phyloP scores from a whole-genome alignment of 2,329 filamentous ascomycete genomes.

The Cladosporium sp. region DNA sequence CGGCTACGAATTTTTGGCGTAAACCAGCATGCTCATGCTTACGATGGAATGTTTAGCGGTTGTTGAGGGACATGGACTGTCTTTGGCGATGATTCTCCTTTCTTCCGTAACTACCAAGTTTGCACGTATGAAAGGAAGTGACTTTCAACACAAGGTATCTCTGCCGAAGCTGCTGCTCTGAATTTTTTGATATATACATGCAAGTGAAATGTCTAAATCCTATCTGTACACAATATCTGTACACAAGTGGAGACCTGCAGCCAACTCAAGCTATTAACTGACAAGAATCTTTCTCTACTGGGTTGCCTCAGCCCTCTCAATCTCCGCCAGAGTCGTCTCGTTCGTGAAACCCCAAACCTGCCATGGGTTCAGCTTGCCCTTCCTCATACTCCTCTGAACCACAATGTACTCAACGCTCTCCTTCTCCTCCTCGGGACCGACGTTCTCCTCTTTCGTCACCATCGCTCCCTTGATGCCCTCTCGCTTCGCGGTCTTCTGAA shows the following conservation, averaged over 20 bases:
- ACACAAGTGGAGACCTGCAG: not conserved
- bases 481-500: slow-evolving; percentile 14
- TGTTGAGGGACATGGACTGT: slow-evolving; percentile 8
- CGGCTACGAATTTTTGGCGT: slow-evolving; percentile 11
- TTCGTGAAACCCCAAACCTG: slow-evolving; percentile 47
- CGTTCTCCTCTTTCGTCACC: slow-evolving; percentile 27
- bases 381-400: slow-evolving; percentile 43
- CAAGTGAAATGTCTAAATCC: not conserved
- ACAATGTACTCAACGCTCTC: slow-evolving; percentile 49
- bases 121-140: slow-evolving; percentile 11
- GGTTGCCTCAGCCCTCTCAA: slow-evolving; percentile 24
- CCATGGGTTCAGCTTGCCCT: slow-evolving; percentile 42
- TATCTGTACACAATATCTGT: slow-evolving; percentile 3
- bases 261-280: not conserved
- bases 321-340: slow-evolving; percentile 38
- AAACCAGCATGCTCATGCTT: slow-evolving; percentile 9
- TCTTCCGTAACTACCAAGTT: slow-evolving; percentile 9
- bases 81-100: slow-evolving; percentile 8
- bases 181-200: not conserved
- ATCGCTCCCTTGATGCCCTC: slow-evolving; percentile 4
- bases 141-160: not conserved
- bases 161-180: not conserved
- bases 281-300: not conserved
- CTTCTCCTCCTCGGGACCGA: slow-evolving; percentile 31
- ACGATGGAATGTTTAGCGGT: slow-evolving; percentile 11